Conservation (phyloP, 345 rosid genomes). For the Citrus reticulata region DNA sequence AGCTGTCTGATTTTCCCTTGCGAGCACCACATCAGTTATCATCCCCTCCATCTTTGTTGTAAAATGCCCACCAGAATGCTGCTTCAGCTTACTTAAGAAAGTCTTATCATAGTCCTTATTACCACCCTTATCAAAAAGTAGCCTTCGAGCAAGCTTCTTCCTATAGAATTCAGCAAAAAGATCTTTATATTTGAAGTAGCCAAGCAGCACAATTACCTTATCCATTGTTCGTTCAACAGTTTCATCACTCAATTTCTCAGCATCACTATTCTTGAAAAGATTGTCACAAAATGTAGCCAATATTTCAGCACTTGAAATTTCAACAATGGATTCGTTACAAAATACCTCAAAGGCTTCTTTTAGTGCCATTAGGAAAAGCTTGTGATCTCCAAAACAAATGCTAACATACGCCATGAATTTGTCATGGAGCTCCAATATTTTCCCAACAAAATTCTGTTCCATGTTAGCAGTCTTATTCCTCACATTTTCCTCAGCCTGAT, state of each 20-base stretch:
- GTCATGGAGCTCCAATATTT: conserved; percentile 44
- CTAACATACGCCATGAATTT: conserved; percentile 28
- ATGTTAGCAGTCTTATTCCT: neutral
- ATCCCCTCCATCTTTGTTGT: conserved; percentile 75
- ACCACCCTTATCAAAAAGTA: conserved; percentile 28
- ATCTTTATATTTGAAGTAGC: conserved; percentile 33
- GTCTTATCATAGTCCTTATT: neutral
- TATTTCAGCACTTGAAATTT: conserved; percentile 34
- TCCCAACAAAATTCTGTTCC: conserved; percentile 31
- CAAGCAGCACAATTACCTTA: conserved; percentile 35
- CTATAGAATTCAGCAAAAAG: conserved; percentile 45
- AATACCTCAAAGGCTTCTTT: conserved; percentile 38
- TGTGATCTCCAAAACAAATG: conserved; percentile 32
- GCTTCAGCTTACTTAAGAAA: conserved; percentile 32
- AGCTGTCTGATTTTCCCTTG: conserved; percentile 53
- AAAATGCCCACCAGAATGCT: conserved; percentile 62
- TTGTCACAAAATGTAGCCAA: conserved; percentile 40
- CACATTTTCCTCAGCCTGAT: conserved; percentile 38
- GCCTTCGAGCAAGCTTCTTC: conserved; percentile 58
- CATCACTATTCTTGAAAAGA: conserved; percentile 35
- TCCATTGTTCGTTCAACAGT: conserved; percentile 40
- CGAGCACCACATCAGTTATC: conserved; percentile 66
- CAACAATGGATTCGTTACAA: conserved; percentile 33
- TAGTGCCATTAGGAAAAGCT: conserved; percentile 39
- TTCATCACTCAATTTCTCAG: conserved; percentile 41